phyloP scores from a whole-genome alignment of 2,329 filamentous ascomycete species.

The Scleromitrula shiraiana region DNA sequence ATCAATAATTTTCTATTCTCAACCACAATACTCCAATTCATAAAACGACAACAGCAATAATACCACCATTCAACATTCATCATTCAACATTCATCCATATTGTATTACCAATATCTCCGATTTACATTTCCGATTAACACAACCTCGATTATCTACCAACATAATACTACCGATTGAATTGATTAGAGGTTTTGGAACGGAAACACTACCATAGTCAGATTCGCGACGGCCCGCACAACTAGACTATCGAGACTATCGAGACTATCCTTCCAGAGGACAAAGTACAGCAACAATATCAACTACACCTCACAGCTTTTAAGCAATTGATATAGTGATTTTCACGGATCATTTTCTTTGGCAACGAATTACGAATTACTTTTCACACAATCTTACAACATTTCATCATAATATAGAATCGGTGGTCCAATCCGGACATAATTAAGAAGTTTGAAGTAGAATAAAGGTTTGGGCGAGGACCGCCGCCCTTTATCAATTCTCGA shows the following conservation, averaged over 20 bases:
- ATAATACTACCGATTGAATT: slow-evolving; percentile 1
- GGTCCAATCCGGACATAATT: slow-evolving; percentile 2
- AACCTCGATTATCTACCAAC: background rate
- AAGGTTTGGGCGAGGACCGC: slow-evolving; percentile 2
- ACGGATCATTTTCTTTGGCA: background rate
- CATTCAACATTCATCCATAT: background rate
- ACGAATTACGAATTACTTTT: background rate
- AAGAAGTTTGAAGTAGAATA: slow-evolving; percentile 1
- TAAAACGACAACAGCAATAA: background rate
- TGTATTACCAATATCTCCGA: background rate
- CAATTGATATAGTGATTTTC: background rate
- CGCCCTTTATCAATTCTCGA: slow-evolving; percentile 15
- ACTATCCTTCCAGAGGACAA: too few relatives aligned
- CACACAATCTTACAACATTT: background rate
- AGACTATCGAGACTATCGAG: too few relatives aligned
- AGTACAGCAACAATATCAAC: background rate
- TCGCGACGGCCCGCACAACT: slow-evolving; percentile 9
- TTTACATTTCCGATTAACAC: background rate
- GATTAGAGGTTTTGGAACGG: too few relatives aligned
- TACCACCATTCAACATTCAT: too few relatives aligned
- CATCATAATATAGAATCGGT: background rate
- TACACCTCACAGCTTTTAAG: background rate
- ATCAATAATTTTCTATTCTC: too few relatives aligned
- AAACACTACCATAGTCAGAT: background rate
- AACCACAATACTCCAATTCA: too few relatives aligned